Base-by-base conservation (phyloP, 2,329 filamentous ascomycete genomes). In the Colletotrichum salicis region DNA sequence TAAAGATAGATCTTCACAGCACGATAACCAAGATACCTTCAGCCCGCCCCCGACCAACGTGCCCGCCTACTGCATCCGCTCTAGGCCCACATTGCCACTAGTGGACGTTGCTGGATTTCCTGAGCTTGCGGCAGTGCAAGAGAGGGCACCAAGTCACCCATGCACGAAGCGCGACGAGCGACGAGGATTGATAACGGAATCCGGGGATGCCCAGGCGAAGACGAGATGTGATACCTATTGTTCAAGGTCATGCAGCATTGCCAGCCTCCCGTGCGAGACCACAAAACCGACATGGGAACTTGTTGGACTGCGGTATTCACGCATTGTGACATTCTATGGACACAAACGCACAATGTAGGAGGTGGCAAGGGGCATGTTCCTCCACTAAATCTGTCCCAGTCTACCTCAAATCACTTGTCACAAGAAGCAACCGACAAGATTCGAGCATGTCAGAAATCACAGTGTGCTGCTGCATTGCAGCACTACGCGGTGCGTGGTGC, bases 291-390 rank as follows among this genome's bases (percentile, higher is more conserved):
- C 58, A 71, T 45, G 11, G 31, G 52, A 33, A 51, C 11, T 24
- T 41, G 24, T 19, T 45, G 37, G 5, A 13, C 19, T 45, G n/a
- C 12, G 27, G 5, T 5, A 4, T 29, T 29, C 27, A 29, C 27
- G 3, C 33, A 15, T 33, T 19, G 15, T 7, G 7, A 19, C 37
- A 41, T 19, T 41, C 15, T 19, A 41, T 7, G 37, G n/a, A 22
- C 59, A 48, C 35, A 55, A 13, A 57, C 68, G 65, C 65, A 37
- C n/a, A n/a, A 60, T 64, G 59, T 55, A 71, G 58, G 59, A 69
- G 54, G 59, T 68, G 52, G 52, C 29, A 69, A 64, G 31, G 59
- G 45, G 13, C 7, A 31, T 35, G n/a, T 52, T 24, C 41, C 29
- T 48, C 41, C 27, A 51, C 59, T 24, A 29, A 60, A 59, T 59